A percentile compares a stretch with the other conserved stretches of the same genome.
Conservation (phyloP, 2,329 filamentous ascomycete species). For the Fusarium nematophilum region DNA sequence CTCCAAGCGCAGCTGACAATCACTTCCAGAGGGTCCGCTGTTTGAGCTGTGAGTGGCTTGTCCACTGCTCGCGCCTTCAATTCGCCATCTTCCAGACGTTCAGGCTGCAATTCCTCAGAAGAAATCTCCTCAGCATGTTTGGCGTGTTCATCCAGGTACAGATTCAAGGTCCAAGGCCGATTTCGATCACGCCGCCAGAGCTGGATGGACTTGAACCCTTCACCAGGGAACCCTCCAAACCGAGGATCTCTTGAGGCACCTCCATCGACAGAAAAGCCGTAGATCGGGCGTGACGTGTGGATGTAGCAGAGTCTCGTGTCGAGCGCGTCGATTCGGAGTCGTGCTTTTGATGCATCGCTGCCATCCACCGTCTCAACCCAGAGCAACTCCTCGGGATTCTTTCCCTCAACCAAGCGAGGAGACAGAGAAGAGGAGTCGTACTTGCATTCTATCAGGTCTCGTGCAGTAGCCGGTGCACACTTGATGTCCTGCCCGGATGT, state of each 20-base stretch:
- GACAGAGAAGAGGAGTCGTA: slow-evolving; percentile 72
- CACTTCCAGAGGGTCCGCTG: slow-evolving; percentile 62
- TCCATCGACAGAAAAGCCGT: slow-evolving; percentile 71
- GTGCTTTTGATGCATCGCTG: slow-evolving; percentile 60
- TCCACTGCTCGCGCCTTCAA: slow-evolving; percentile 22
- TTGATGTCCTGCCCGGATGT: slow-evolving; percentile 69
- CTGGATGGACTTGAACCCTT: slow-evolving; percentile 74
- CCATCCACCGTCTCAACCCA: slow-evolving; percentile 60
- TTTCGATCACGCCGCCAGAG: slow-evolving; percentile 88
- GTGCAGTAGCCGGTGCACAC: slow-evolving; percentile 60
- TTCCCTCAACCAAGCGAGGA: slow-evolving; percentile 69
- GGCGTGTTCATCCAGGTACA: slow-evolving; percentile 40
- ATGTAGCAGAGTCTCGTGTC: slow-evolving; percentile 86
- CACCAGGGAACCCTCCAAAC: slow-evolving; percentile 71
- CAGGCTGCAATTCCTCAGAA: background rate
- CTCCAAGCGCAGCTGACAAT: slow-evolving; percentile 85
- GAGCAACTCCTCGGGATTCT: slow-evolving; percentile 67
- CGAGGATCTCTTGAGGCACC: slow-evolving; percentile 69
- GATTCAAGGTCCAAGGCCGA: slow-evolving; percentile 75
- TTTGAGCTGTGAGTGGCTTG: background rate
- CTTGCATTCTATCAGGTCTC: slow-evolving; percentile 70
- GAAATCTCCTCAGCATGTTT: background rate
- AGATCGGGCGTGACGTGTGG: slow-evolving; percentile 75
- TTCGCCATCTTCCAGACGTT: slow-evolving; percentile 18
- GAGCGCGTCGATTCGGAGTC: slow-evolving; percentile 73